Evolutionary conservation across 2,329 filamentous ascomycete species (phyloP).

Genomic region (Fusarium sp.): DNA sequence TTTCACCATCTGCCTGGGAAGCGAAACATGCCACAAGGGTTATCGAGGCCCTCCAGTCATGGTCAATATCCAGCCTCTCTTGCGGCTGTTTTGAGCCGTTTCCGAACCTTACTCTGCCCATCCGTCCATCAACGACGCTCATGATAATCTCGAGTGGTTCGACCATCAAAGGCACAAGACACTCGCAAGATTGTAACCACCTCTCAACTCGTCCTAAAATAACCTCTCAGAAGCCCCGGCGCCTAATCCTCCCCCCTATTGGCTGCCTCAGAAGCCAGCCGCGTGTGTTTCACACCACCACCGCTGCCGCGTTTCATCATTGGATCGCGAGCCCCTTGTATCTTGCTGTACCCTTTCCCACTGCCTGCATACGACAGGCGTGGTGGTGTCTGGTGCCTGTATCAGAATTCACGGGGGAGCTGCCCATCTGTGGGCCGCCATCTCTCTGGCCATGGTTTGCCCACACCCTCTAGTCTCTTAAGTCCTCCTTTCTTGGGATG

Average conservation of each 20-base stretch:
- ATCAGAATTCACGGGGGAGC: constrained; percentile 37
- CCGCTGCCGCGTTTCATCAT: constrained; percentile 42
- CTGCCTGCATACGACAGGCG: constrained; percentile 3
- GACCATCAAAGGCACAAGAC: neutral
- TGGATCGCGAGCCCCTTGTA: constrained; percentile 35
- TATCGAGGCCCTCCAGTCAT: constrained; percentile 2
- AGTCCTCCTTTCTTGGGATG: constrained; percentile 12
- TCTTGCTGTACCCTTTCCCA: constrained; percentile 14
- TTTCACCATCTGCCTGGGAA: constrained; percentile 18
- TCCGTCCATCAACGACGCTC: neutral
- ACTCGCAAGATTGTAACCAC: neutral
- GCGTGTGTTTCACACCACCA: constrained; percentile 46
- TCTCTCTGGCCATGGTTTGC: constrained; percentile 20
- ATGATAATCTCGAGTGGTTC: constrained; percentile 13
- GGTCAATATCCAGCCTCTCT: neutral
- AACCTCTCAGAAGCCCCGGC: constrained; percentile 37
- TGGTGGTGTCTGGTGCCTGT: constrained; percentile 37
- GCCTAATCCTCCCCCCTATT: constrained; percentile 47
- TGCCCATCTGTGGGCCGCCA: constrained; percentile 6
- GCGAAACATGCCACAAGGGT: constrained; percentile 14
- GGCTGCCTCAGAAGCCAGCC: constrained; percentile 34
- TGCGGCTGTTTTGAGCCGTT: neutral
- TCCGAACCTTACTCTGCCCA: neutral
- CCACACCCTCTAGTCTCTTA: neutral
- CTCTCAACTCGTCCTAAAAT: constrained; percentile 2